Conservation (phyloP, 768 basidiomycete genomes). For the Suillus clintonianus region DNA sequence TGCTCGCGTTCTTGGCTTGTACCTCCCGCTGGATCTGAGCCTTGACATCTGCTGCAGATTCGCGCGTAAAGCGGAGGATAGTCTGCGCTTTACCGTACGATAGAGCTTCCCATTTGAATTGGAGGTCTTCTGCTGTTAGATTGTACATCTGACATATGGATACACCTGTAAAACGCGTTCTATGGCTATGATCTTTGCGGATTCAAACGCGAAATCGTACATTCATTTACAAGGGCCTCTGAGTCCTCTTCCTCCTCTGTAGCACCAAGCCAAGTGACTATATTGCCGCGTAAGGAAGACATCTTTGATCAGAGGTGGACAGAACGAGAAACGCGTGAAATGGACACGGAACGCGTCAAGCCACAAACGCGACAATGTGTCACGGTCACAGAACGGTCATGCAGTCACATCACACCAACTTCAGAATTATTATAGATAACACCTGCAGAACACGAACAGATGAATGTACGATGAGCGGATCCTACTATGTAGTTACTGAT, state of each 20-base stretch:
- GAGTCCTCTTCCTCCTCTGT: slow-evolving; percentile 38
- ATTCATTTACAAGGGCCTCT: slow-evolving; percentile 48
- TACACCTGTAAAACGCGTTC: slow-evolving; percentile 46
- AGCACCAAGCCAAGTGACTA: slow-evolving; percentile 27
- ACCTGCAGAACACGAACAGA: slow-evolving; percentile 11
- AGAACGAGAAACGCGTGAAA: not conserved
- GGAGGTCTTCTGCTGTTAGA: slow-evolving; percentile 50
- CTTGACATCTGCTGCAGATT: slow-evolving; percentile 46
- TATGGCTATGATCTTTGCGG: not conserved
- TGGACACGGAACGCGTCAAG: slow-evolving; percentile 2
- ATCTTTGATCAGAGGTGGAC: slow-evolving; percentile 10
- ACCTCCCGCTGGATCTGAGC: slow-evolving; percentile 46
- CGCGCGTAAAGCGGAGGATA: slow-evolving; percentile 50
- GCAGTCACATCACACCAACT: not conserved
- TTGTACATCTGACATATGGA: slow-evolving; percentile 66
- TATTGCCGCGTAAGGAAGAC: slow-evolving; percentile 24
- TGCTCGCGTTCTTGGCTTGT: slow-evolving; percentile 24
- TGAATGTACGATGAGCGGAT: slow-evolving; percentile 12
- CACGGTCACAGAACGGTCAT: not conserved
- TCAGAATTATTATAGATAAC: not conserved
- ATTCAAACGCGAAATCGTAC: slow-evolving; percentile 33
- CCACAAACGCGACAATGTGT: slow-evolving; percentile 1
- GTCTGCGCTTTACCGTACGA: slow-evolving; percentile 27
- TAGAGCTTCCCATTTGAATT: slow-evolving; percentile 71
- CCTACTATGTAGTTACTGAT: slow-evolving; percentile 24